Evolutionary conservation across 176 grass and related monocot species (phyloP), one percentile per base, ranked within the genome.

Genomic region (Hsuehochloa calcarea): DNA sequence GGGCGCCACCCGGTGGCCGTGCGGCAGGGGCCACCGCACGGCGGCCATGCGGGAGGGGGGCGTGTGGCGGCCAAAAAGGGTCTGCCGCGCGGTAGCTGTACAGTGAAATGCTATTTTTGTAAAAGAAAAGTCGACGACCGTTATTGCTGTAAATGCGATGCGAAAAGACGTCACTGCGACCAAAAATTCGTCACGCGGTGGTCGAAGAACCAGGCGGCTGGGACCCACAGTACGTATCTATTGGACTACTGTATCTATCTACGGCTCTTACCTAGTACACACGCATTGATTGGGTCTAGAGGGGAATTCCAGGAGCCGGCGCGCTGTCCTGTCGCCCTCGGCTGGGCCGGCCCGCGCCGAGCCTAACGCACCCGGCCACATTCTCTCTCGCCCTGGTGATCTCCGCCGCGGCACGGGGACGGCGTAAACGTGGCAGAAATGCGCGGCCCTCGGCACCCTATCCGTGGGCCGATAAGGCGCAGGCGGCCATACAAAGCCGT

Each of bases 391-490:
- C 69, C 27, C 59, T 14, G 47, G 17, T 34, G 31, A 41, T 62
- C 49, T 70, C 72, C 69, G 69, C 8, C 46, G 15, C 34, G 13
- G 10, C 29, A 19, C 26, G 17, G 6, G 31, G 6, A 25, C 31
- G 26, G 13, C 23, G 35, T 47, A 7, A 50, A 35, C 79, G 88
- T 73, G 74, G 79, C 38, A 45, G 59, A 34, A 34, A 72, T 62
- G 16, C 20, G 5, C 54, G 79, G 72, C 84, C 72, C 61, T 23
- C 20, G 38, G 72, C 47, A 14, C 59, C 80, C 89, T 68, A 90
- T 87, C 89, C 89, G 34, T 80, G 85, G 89, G 68, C 85, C 80
- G 89, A 87, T 87, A 90, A 87, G 89, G 84, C 59, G 39, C 65
- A 31, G 29, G 70, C 81, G 46, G 50, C 79, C 84, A 83, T 74